A percentile compares a stretch with the other conserved stretches of the same genome.
These are phyloP conservation scores for Xylaria sp. DNA, from an alignment of 2,329 filamentous ascomycete species.

Conservation along the genomic window DNA sequence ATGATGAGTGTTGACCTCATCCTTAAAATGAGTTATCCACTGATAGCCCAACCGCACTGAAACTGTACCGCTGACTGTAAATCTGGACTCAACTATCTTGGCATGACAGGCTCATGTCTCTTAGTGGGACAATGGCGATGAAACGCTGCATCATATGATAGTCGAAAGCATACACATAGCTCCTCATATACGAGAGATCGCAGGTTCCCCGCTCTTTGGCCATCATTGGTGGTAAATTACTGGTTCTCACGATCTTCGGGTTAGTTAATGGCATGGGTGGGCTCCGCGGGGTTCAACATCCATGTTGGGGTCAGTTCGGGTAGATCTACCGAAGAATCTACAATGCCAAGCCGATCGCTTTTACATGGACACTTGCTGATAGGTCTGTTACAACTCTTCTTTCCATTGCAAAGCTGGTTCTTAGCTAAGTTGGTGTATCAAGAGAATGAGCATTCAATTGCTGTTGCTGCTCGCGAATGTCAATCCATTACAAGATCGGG, in stretches of 20 bases:
- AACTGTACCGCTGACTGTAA: constrained; percentile 11
- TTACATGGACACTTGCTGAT: neutral
- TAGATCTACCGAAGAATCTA: constrained; percentile 4
- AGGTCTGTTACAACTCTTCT: neutral
- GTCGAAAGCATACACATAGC: neutral
- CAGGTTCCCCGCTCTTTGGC: neutral
- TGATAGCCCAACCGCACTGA: constrained; percentile 1
- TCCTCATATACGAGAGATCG: neutral
- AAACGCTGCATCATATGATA: constrained; percentile 7
- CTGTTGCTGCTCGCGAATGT: neutral
- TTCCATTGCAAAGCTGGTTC: neutral
- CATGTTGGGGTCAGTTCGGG: constrained; percentile 22
- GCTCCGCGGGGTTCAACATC: neutral
- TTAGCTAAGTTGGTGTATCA: neutral
- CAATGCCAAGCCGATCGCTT: constrained; percentile 5
- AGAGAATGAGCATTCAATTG: neutral
- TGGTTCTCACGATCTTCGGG: constrained; percentile 22
- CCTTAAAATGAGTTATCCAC: neutral
- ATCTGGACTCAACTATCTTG: constrained; percentile 12
- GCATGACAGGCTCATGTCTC: constrained; percentile 1
- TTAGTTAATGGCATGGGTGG: constrained; percentile 17
- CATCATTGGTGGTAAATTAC: constrained; percentile 38
- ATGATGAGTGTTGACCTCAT: constrained; percentile 24
- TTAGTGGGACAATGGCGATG: constrained; percentile 11
- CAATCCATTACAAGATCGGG: too few species aligned